A percentile compares a stretch with the other conserved stretches of the same genome.
These are phyloP conservation scores for Fusarium sp. DNA, from an alignment of 2,329 filamentous ascomycete species.

Conservation along the genomic window DNA sequence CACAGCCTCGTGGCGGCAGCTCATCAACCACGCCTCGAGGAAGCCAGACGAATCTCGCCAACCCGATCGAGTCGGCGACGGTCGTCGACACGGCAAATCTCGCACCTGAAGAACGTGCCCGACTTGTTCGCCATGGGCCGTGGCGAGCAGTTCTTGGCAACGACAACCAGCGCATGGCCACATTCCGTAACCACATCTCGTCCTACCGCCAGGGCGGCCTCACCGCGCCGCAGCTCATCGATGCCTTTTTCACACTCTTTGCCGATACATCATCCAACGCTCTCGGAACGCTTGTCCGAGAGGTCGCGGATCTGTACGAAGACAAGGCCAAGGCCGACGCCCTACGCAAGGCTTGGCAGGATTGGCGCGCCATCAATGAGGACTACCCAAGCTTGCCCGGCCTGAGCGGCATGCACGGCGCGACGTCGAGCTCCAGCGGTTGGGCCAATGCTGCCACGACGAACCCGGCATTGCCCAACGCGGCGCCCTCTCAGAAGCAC, in stretches of 20 bases:
- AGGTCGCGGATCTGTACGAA: slow-evolving; percentile 93
- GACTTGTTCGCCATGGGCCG: slow-evolving; percentile 83
- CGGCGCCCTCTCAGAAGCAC: slow-evolving; percentile 59
- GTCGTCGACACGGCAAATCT: slow-evolving; percentile 64
- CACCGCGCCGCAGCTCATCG: slow-evolving; percentile 81
- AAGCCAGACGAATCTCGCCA: slow-evolving; percentile 40
- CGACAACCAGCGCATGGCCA: slow-evolving; percentile 77
- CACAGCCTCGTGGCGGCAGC: slow-evolving; percentile 40
- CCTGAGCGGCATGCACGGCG: slow-evolving; percentile 75
- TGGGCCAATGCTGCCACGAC: slow-evolving; percentile 71
- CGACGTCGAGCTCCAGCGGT: slow-evolving; percentile 66
- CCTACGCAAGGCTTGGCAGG: slow-evolving; percentile 88
- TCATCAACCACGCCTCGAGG: slow-evolving; percentile 39
- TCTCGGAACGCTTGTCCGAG: slow-evolving; percentile 88
- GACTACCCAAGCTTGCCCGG: slow-evolving; percentile 92
- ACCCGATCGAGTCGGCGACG: slow-evolving; percentile 63
- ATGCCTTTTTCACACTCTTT: slow-evolving; percentile 89
- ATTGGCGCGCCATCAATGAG: slow-evolving; percentile 96
- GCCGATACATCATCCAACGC: slow-evolving; percentile 81
- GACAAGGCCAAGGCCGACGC: slow-evolving; percentile 78
- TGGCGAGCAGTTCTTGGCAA: slow-evolving; percentile 88
- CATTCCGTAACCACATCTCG: slow-evolving; percentile 85
- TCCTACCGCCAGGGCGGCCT: slow-evolving; percentile 78
- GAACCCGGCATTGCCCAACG: slow-evolving; percentile 62
- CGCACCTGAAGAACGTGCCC: slow-evolving; percentile 83